phyloP scores from a whole-genome alignment of 805 yeast genomes.

The Debaryomyces prosopidis region DNA sequence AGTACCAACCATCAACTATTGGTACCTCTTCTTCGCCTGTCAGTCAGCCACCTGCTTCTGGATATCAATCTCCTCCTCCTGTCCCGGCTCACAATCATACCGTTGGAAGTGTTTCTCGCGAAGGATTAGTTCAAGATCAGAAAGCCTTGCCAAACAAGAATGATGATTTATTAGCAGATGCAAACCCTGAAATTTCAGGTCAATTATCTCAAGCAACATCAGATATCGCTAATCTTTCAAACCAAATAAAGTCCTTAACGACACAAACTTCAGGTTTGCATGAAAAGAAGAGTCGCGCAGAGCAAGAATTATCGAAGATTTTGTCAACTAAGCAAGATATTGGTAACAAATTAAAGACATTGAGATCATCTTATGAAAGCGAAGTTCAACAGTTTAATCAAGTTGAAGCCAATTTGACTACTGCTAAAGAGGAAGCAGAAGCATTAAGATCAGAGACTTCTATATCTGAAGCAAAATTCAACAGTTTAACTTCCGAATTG shows the following conservation, averaged over 20 bases:
- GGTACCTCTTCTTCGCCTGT: conserved; percentile 14
- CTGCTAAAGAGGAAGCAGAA: conserved; percentile 66
- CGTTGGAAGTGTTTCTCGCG: conserved; percentile 2
- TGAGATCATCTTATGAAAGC: conserved; percentile 71
- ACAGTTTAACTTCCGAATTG: conserved; percentile 65
- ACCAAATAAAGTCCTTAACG: conserved; percentile 78
- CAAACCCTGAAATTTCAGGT: conserved; percentile 55
- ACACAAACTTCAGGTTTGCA: conserved; percentile 70
- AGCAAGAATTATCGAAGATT: conserved; percentile 71
- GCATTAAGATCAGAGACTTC: conserved; percentile 70
- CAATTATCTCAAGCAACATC: conserved; percentile 77
- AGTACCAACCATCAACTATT: conserved; percentile 1
- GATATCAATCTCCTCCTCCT: conserved; percentile 5
- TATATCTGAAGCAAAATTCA: conserved; percentile 74
- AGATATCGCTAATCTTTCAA: conserved; percentile 83
- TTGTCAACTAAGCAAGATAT: conserved; percentile 68
- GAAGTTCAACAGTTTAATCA: conserved; percentile 76
- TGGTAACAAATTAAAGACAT: conserved; percentile 63
- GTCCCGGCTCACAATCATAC: neutral
- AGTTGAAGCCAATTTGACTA: conserved; percentile 62
- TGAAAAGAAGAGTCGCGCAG: conserved; percentile 72
- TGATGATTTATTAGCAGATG: conserved; percentile 56
- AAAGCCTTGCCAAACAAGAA: conserved; percentile 15
- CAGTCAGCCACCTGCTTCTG: conserved; percentile 3
- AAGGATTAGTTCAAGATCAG: neutral